Base-by-base conservation (phyloP, 2,329 filamentous ascomycete species). In the Nemania sp. region DNA sequence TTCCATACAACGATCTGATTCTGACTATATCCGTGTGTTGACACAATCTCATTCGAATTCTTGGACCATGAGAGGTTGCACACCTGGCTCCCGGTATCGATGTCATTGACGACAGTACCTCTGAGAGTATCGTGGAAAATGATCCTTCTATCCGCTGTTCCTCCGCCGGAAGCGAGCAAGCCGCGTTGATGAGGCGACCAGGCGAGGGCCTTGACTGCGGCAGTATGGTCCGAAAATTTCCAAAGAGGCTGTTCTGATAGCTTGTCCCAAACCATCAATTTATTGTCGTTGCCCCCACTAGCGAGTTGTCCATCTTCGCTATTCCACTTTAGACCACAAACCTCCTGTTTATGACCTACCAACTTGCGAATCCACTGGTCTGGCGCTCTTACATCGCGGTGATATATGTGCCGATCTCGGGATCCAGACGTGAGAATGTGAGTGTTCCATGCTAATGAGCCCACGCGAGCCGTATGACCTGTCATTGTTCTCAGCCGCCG, bases 1-100 rank as follows among this genome's bases (percentile, higher is more conserved):
- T 99, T 99, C 96, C 96, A 99, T 63, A 99, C 93, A 43, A 98
- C 95, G 75, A 99, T 98, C 80, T 98, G 96, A 79, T 99, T 98
- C 78, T 99, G 96, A 73, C 92, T 95, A 82, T 98, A 99, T 6
- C 96, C 96, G 77, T 99, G 96, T 0, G 96, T 99, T 58, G 92
- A 95, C 62, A 99, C 95, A 66, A 99, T 94, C 80, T 99, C 96
- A 78, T 98, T 97, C 7, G 93, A 97, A 80, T 98, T 97, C 77
- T 97, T 97, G 20, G 92, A 96, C 94, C 97, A 99, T 3, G 94
- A 93, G 51, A 99, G 85, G 77, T 99, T 99, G 82, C 96, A 99
- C n/a, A 99, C 96, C 80, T 99, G 96, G 76, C 93, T 97, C 57
- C 96, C 96, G 0, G 96, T 99, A 77, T 99, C 96, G 69, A 98